Evolutionary conservation across 2,329 filamentous ascomycete genomes (phyloP).

Genomic region (Pyrenophora tritici-repentis): DNA sequence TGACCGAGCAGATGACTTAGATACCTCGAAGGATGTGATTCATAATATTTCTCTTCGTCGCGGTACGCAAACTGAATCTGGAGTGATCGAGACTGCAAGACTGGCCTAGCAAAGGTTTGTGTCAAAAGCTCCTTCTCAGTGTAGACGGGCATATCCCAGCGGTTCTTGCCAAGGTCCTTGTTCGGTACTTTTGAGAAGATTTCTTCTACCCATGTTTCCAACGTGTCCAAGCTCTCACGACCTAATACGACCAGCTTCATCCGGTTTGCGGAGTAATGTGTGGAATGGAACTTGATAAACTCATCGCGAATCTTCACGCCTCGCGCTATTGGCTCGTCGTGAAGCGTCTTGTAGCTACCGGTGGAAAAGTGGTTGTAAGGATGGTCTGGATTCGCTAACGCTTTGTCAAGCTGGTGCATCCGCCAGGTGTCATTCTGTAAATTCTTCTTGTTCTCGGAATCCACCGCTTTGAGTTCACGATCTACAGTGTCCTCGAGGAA

Average conservation of each 20-base stretch:
- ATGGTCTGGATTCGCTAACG: slow-evolving; percentile 82
- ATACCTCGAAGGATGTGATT: slow-evolving; percentile 82
- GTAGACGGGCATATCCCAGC: slow-evolving; percentile 69
- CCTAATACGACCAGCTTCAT: slow-evolving; percentile 93
- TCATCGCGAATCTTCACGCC: slow-evolving; percentile 86
- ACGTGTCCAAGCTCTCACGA: slow-evolving; percentile 76
- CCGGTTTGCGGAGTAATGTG: slow-evolving; percentile 87
- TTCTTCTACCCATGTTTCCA: slow-evolving; percentile 83
- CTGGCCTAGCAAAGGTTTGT: slow-evolving; percentile 85
- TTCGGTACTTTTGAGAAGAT: slow-evolving; percentile 82
- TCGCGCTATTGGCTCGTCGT: slow-evolving; percentile 76
- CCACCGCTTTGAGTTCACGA: slow-evolving; percentile 83
- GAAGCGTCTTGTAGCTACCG: slow-evolving; percentile 83
- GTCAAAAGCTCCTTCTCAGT: slow-evolving; percentile 65
- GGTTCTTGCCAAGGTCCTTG: slow-evolving; percentile 72
- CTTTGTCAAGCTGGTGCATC: slow-evolving; percentile 84
- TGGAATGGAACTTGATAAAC: slow-evolving; percentile 89
- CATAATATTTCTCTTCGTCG: slow-evolving; percentile 79
- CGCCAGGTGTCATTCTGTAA: slow-evolving; percentile 89
- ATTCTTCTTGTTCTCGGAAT: slow-evolving; percentile 98
- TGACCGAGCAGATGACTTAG: slow-evolving; percentile 89
- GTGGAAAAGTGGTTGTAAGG: slow-evolving; percentile 92
- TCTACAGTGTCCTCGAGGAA: slow-evolving; percentile 86
- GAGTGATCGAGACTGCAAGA: slow-evolving; percentile 82
- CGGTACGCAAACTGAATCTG: slow-evolving; percentile 83